Evolutionary conservation across 495 filamentous ascomycete genomes (phyloP).

Genomic region (Penicillium canariense): DNA sequence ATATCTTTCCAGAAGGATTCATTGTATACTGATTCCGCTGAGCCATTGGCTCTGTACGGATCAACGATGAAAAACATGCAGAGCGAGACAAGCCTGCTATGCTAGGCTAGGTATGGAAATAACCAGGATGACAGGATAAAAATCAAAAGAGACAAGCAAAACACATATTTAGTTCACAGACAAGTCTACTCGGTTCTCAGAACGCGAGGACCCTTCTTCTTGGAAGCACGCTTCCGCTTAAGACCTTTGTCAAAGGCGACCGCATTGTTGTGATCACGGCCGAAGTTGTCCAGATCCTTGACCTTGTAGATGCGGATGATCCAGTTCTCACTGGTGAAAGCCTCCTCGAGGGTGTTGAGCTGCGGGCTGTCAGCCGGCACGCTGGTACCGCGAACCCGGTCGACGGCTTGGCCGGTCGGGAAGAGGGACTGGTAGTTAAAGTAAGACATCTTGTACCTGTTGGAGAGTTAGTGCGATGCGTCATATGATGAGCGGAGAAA

Average conservation of each 20-base stretch:
- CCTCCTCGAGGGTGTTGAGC: constrained; percentile 89
- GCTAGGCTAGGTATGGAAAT: not conserved
- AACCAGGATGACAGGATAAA: constrained; percentile 5
- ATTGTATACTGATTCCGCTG: constrained; percentile 19
- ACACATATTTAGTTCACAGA: constrained; percentile 4
- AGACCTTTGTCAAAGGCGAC: constrained; percentile 87
- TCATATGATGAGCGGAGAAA: not conserved
- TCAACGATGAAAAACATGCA: constrained; percentile 7
- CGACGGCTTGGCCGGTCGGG: constrained; percentile 84
- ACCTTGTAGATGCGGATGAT: constrained; percentile 99
- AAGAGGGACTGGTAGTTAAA: constrained; percentile 95
- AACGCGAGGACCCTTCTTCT: constrained; percentile 74
- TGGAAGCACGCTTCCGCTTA: constrained; percentile 87
- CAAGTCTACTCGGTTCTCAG: constrained; percentile 73
- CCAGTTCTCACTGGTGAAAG: constrained; percentile 99
- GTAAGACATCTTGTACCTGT: constrained; percentile 99
- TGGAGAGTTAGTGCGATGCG: constrained; percentile 34
- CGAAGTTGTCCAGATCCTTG: constrained; percentile 96
- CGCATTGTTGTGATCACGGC: constrained; percentile 80
- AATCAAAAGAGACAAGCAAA: constrained; percentile 11
- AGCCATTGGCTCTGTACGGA: constrained; percentile 12
- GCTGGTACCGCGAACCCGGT: constrained; percentile 79
- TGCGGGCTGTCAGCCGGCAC: constrained; percentile 84
- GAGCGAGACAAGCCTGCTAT: constrained; percentile 10
- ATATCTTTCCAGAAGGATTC: constrained; percentile 1